Conservation (phyloP, 225 moss, liverwort and hornwort genomes). For the Marchantia polymorpha region DNA sequence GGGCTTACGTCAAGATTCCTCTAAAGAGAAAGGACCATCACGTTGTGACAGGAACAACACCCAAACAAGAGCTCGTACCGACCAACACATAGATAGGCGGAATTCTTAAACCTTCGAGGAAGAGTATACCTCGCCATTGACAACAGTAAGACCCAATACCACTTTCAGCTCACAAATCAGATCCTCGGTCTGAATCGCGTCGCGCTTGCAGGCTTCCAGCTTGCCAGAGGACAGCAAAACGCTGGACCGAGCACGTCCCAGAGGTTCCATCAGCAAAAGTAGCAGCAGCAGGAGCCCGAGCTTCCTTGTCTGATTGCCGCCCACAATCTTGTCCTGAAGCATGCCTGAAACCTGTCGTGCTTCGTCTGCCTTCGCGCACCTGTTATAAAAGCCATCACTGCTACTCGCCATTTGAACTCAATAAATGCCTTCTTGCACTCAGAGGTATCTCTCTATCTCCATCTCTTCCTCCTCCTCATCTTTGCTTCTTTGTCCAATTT, state of each 20-base stretch:
- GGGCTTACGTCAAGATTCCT: too few relatives aligned
- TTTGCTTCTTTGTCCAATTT: neutral
- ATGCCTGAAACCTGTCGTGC: neutral
- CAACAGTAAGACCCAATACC: constrained; percentile 13
- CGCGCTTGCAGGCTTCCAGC: constrained; percentile 5
- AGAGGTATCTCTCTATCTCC: constrained; percentile 16
- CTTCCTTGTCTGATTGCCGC: too few relatives aligned
- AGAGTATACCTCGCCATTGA: constrained; percentile 34
- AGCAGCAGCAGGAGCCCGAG: neutral
- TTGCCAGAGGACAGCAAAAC: constrained; percentile 26
- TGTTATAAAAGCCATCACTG: neutral
- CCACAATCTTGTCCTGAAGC: neutral
- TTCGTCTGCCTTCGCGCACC: neutral
- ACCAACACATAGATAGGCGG: too few relatives aligned
- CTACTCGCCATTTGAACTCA: neutral
- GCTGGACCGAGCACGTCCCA: neutral
- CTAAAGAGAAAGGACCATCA: too few relatives aligned
- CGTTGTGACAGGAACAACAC: too few relatives aligned
- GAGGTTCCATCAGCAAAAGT: neutral
- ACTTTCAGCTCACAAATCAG: constrained; percentile 23
- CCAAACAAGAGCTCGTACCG: too few relatives aligned
- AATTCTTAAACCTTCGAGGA: neutral
- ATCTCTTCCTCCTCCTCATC: constrained; percentile 34
- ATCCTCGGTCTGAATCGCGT: neutral
- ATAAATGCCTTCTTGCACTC: neutral